Base-by-base conservation (phyloP, 2,329 filamentous ascomycete genomes). In the Xylariaceae sp. region DNA sequence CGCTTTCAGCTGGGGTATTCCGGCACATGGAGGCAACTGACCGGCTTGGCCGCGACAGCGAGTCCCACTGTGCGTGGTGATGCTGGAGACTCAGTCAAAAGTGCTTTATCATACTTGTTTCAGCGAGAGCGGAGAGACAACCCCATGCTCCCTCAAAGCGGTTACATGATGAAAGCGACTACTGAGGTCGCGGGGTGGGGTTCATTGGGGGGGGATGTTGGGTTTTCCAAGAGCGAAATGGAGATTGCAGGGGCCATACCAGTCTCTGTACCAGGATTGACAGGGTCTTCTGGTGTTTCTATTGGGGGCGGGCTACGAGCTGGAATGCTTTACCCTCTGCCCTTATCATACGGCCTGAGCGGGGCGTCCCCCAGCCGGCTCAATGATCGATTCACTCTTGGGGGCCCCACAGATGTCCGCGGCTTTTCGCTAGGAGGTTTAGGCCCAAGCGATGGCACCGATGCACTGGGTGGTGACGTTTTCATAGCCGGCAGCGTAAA, bases 331-430 rank as follows among this genome's bases (percentile, higher is more conserved):
- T 96, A 88, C 69, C 94, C 94, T 1, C 77, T 99, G 13, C 81
- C 89, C 1, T 75, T 88, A 6, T 84, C 84, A 6, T 83, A 80
- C 62, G 72, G 75, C 13, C 64, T 79, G 46, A 66, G 73, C 15
- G 76, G 77, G 42, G 81, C 87, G 0, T 78, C 81, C 20, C 83
- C 87, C 4, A 95, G 90, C 61, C 85, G 91, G 24, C 82, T 97
- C 66, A 97, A 95, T 69, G 94, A 99, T 72, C 91, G 94, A 37
- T 99, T 99, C 77, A 86, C 92, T 67, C 88, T 99, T 26, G 94
- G 94, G 36, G 94, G 94, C 0, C 93, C 94, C 3, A 96, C 92
- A 3, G 93, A 96, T 68, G 90, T 99, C 11, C 89, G 94, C 50
- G 94, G 94, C 2, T 99, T 99, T 80, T 87, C 91, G 54, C 83